Conservation (phyloP, 148 eudicot genomes). For the Spergularia marina region DNA sequence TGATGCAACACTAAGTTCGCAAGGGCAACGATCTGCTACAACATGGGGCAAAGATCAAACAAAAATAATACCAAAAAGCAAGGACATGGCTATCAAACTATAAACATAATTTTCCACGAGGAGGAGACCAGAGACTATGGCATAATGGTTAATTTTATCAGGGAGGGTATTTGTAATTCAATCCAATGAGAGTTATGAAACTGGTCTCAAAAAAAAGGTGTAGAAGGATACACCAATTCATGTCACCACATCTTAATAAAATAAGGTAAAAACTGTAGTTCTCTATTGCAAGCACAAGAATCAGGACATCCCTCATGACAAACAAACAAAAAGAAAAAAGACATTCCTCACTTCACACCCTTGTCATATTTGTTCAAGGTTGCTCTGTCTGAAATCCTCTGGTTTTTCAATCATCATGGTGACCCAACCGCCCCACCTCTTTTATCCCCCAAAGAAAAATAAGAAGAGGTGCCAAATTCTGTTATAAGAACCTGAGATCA, state of each 20-base stretch:
- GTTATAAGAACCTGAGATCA: not conserved
- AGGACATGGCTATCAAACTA: not conserved
- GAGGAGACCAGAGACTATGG: not conserved
- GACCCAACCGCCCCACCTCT: too few relatives aligned
- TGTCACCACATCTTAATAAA: not conserved
- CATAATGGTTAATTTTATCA: not conserved
- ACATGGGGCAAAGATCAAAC: not conserved
- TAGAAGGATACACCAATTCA: not conserved
- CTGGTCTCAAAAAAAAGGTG: not conserved
- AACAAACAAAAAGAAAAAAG: too few relatives aligned
- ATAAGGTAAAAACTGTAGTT: not conserved
- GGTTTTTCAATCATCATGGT: not conserved
- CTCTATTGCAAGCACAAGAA: not conserved
- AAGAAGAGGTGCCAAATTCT: not conserved
- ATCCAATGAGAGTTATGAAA: not conserved
- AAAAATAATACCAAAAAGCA: not conserved
- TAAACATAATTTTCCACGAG: not conserved
- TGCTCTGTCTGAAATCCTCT: not conserved
- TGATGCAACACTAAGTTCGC: not conserved
- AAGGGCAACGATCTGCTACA: not conserved
- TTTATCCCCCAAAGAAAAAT: not conserved
- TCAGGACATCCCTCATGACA: not conserved
- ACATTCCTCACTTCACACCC: too few relatives aligned
- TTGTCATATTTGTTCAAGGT: not conserved
- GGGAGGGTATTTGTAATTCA: not conserved